Conservation (phyloP, 2,329 filamentous ascomycete species). For the Stagonosporopsis vannaccii region DNA sequence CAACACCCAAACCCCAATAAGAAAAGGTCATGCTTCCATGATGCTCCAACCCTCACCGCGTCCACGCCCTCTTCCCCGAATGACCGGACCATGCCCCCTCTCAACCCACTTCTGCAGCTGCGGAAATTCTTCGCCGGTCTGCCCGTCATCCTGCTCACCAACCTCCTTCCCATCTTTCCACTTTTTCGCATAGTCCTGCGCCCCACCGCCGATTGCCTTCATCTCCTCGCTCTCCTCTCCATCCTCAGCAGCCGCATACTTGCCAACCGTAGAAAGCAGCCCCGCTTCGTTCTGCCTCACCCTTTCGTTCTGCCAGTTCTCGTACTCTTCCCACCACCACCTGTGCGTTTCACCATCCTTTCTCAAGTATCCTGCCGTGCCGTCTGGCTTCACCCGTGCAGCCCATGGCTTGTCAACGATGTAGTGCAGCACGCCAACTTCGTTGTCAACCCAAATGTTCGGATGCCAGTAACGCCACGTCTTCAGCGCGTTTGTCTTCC, state of each 20-base stretch:
- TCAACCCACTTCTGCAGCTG: slow-evolving; percentile 26
- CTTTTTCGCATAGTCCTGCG: slow-evolving; percentile 44
- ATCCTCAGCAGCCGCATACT: slow-evolving; percentile 33
- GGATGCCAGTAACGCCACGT: slow-evolving; percentile 62
- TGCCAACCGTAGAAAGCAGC: slow-evolving; percentile 26
- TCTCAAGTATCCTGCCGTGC: slow-evolving; percentile 57
- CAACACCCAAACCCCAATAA: background rate
- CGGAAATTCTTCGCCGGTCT: slow-evolving; percentile 3
- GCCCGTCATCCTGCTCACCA: background rate
- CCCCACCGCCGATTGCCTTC: slow-evolving; percentile 40
- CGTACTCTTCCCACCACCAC: slow-evolving; percentile 62
- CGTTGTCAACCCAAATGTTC: slow-evolving; percentile 59
- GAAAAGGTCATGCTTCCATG: slow-evolving; percentile 26
- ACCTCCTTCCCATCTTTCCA: slow-evolving; percentile 25
- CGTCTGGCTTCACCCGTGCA: slow-evolving; percentile 51
- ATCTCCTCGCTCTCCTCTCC: slow-evolving; percentile 38
- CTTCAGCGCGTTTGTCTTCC: slow-evolving; percentile 63
- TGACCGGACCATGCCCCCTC: slow-evolving; percentile 40
- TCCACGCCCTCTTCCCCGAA: slow-evolving; percentile 22
- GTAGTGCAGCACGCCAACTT: slow-evolving; percentile 60
- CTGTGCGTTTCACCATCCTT: slow-evolving; percentile 60
- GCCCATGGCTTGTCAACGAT: slow-evolving; percentile 66
- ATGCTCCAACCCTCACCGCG: slow-evolving; percentile 26
- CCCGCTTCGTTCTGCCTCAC: slow-evolving; percentile 27
- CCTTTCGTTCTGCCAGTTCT: slow-evolving; percentile 49